Evolutionary conservation across 169 alveolate species (phyloP).

Genomic region (Plasmodium coatneyi): DNA sequence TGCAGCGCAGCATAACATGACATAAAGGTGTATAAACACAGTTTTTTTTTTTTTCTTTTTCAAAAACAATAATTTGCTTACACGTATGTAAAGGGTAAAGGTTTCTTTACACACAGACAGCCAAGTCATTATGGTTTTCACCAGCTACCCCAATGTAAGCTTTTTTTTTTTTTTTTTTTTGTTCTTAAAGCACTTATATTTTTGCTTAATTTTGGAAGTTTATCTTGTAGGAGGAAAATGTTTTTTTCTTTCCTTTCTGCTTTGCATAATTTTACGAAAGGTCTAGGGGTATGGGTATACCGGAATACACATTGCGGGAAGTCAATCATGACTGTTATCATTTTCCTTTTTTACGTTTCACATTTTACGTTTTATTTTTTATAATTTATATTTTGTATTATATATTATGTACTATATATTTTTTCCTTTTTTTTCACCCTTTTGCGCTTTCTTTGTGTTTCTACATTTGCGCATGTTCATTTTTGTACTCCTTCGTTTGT

Average conservation of each 20-base stretch:
- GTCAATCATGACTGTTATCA: not conserved
- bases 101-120: not conserved
- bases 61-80: not conserved
- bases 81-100: not conserved
- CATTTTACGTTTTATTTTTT: not conserved
- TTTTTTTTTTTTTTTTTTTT: not conserved
- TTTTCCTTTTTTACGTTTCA: not conserved
- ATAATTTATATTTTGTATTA: not conserved
- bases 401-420: not conserved
- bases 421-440: not conserved
- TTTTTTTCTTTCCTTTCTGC: not conserved
- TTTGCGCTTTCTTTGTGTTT: not conserved
- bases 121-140: not conserved
- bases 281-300: not conserved
- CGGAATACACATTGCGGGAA: not conserved
- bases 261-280: not conserved
- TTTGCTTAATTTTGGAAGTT: not conserved
- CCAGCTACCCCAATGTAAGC: not conserved
- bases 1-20: not conserved
- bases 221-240: not conserved
- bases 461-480: not conserved
- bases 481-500: not conserved
- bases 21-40: slow-evolving; percentile 30
- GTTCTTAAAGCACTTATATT: not conserved
- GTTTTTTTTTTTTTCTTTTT: slow-evolving; percentile 4